phyloP scores from a whole-genome alignment of 164 flowering plant species.

The Taxillus chinensis region DNA sequence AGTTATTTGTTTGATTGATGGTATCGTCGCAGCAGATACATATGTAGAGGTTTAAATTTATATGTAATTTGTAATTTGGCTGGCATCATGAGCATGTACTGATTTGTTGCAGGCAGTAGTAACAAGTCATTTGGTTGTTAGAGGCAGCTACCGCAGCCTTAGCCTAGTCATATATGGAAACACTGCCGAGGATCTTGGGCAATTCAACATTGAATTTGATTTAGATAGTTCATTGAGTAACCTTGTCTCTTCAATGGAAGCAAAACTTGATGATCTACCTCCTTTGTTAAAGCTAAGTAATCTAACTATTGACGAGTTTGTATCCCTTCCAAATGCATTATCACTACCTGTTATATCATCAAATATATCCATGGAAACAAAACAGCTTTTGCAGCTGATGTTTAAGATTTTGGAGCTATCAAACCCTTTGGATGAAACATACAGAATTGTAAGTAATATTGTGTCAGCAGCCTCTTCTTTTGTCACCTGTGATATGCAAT shows the following conservation, averaged over 20 bases:
- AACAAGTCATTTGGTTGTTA: conserved; percentile 85
- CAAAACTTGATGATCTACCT: conserved; percentile 90
- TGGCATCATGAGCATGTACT: neutral
- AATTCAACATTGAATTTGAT: conserved; percentile 85
- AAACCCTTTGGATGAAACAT: conserved; percentile 22
- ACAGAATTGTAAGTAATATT: conserved; percentile 33
- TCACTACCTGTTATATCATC: conserved; percentile 26
- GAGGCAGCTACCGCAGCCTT: conserved; percentile 96
- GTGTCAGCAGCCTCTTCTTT: conserved; percentile 48
- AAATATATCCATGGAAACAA: conserved; percentile 45
- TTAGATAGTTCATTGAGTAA: conserved; percentile 71
- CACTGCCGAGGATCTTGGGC: conserved; percentile 94
- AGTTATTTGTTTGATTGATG: neutral
- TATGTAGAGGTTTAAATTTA: neutral
- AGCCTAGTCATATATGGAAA: conserved; percentile 91
- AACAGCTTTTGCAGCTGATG: conserved; percentile 44
- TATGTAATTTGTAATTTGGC: neutral
- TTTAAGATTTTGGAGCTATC: conserved; percentile 41
- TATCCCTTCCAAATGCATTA: conserved; percentile 39
- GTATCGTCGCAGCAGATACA: neutral
- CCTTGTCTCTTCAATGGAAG: conserved; percentile 59
- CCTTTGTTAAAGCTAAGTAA: conserved; percentile 48
- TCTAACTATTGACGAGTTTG: conserved; percentile 40
- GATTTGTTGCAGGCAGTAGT: conserved; percentile 70
- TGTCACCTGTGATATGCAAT: conserved; percentile 22